Base-by-base conservation (phyloP, 2,329 filamentous ascomycete species). In the Trichoderma semiorbis region DNA sequence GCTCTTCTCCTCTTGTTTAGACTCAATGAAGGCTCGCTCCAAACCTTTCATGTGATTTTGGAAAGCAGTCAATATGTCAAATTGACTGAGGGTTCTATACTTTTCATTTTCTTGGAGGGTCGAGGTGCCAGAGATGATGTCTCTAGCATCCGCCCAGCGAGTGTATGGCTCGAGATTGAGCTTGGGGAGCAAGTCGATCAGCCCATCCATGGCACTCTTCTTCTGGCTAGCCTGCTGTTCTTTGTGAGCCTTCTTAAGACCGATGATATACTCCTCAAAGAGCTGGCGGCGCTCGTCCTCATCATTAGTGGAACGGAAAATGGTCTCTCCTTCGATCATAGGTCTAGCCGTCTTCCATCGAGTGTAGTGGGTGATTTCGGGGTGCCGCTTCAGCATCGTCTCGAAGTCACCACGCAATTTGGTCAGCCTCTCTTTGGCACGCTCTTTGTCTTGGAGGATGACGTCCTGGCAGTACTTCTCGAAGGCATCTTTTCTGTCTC, bases 351-450 rank as follows among this genome's bases (percentile, higher is more conserved):
- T 98, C 87, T 94, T 97, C 96, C 96, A 99, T 73, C 94, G 92
- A 55, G 95, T 98, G 81, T 97, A 98, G 81, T 98, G 90, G 81
- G 95, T 96, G 82, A 99, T 98, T 82, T 99, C 96, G 73, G 95
- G 94, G 81, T 99, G 95, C 75, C 94, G 95, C 83, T 92, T 94
- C 75, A 99, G 88, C 96, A 99, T 99, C 70, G 91, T 95, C 76
- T 92, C 92, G 82, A 99, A 99, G 85, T 98, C 96, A 81, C 93
- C 88, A 78, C 94, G 93, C 78, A 98, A 87, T 85, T 98, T 98
- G 77, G 93, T 88, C 81, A 97, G 87, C 79, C 96, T 92, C 83
- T 98, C 95, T 82, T 97, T 95, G 79, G 95, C 95, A 76, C 93
- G 92, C 81, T 97, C 94, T 85, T 97, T 96, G 84, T 99, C 96